A percentile compares a stretch with the other conserved stretches of the same genome.
Evolutionary conservation across 805 yeast species (phyloP).

Genomic region (Blastobotrys robertii): DNA sequence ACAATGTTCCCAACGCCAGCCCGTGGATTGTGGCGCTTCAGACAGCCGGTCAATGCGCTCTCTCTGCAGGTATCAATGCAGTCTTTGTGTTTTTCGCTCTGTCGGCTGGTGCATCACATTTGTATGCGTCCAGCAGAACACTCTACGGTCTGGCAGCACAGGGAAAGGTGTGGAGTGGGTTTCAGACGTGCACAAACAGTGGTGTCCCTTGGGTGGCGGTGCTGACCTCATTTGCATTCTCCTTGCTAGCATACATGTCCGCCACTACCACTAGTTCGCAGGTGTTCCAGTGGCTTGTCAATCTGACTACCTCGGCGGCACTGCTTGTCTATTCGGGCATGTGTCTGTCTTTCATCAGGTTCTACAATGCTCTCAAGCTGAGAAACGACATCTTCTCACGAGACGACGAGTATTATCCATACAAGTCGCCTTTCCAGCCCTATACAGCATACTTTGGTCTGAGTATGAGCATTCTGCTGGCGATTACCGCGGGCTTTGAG

Average conservation of each 20-base stretch:
- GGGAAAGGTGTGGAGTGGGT: constrained; percentile 51
- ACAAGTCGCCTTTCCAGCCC: constrained; percentile 61
- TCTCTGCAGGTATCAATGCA: constrained; percentile 43
- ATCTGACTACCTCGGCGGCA: constrained; percentile 64
- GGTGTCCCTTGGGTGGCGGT: constrained; percentile 75
- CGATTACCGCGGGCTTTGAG: constrained; percentile 51
- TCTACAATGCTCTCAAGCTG: constrained; percentile 48
- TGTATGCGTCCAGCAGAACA: constrained; percentile 54
- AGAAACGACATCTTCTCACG: constrained; percentile 53
- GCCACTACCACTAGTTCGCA: constrained; percentile 47
- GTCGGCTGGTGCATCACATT: constrained; percentile 47
- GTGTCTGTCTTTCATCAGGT: constrained; percentile 54
- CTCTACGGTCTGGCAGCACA: constrained; percentile 45
- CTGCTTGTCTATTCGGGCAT: constrained; percentile 72
- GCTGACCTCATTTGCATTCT: constrained; percentile 50
- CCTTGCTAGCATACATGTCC: constrained; percentile 50
- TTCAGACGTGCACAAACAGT: constrained; percentile 46
- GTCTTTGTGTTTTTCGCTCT: constrained; percentile 45
- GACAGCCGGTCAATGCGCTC: constrained; percentile 40
- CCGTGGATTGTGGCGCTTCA: constrained; percentile 48
- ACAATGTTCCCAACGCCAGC: constrained; percentile 15
- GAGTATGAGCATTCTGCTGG: constrained; percentile 40
- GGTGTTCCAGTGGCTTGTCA: constrained; percentile 58
- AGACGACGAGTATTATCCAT: constrained; percentile 57
- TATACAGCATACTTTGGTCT: constrained; percentile 56